Evolutionary conservation across 257 asterid genomes (phyloP).

Genomic region (Euphrasia confusa): DNA sequence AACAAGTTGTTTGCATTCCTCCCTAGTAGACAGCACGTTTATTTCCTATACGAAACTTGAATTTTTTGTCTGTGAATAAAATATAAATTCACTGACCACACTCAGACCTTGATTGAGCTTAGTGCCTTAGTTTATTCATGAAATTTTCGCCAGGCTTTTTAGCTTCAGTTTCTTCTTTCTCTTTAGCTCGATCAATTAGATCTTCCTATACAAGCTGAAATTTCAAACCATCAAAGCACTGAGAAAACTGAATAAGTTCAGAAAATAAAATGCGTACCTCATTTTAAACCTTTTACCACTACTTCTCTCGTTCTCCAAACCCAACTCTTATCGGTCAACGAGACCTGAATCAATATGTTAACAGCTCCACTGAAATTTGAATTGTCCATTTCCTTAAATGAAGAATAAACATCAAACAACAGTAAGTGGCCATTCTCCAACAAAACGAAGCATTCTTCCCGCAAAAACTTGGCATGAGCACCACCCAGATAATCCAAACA

Average conservation of each 20-base stretch:
- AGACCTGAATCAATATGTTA: conserved; percentile 32
- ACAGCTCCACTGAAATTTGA: conserved; percentile 19
- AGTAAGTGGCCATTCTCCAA: conserved; percentile 63
- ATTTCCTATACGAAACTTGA: conserved; percentile 50
- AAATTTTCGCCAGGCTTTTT: conserved; percentile 83
- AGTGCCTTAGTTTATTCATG: conserved; percentile 52
- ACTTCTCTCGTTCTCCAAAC: conserved; percentile 25
- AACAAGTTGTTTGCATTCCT: conserved; percentile 67
- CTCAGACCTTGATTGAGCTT: conserved; percentile 49
- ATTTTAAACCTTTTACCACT: conserved; percentile 16
- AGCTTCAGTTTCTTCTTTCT: conserved; percentile 91
- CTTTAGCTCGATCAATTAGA: conserved; percentile 87
- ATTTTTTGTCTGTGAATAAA: not conserved
- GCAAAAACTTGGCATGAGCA: conserved; percentile 33
- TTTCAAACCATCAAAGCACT: conserved; percentile 18
- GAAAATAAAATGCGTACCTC: not conserved
- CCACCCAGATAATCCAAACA: conserved; percentile 46
- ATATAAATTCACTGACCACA: conserved; percentile 11
- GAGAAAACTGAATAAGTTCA: not conserved
- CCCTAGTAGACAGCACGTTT: conserved; percentile 70
- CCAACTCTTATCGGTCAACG: conserved; percentile 37
- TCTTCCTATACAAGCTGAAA: conserved; percentile 81
- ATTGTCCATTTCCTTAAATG: conserved; percentile 20
- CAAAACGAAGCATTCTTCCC: too few relatives aligned
- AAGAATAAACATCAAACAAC: conserved; percentile 55